Evolutionary conservation across 441 rosid genomes (phyloP), one percentile per base, ranked within the genome.

Genomic region (Erodium trifolium): DNA sequence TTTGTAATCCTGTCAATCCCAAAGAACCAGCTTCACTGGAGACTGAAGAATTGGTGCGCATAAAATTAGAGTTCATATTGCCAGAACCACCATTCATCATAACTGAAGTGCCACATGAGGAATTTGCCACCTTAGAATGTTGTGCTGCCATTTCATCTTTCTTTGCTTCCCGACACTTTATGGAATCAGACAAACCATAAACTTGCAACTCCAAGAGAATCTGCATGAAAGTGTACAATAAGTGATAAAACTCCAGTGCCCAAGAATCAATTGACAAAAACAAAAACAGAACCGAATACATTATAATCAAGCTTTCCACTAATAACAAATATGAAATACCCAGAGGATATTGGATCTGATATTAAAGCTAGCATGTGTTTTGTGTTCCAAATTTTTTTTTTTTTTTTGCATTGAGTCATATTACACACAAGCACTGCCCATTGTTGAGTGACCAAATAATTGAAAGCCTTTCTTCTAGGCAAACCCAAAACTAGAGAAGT

Each of bases 1-100:
- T 88, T 78, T 88, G 94, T 79, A 88, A 79, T 76, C 91, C 94
- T 49, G 90, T 80, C 79, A 88, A 67, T 72, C 94, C 94, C 78
- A 88, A 76, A 72, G 84, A 85, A 71, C 94, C 94, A 69, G 84
- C 86, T 81, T 88, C 94, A 71, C 85, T 85, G 14, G 87, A 78
- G 63, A 77, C 75, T 74, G 75, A 80, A 65, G 79, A 78, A 73
- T 47, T 73, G 70, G 79, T 77, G 17, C 78, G 78, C 19, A 73
- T 67, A 74, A 76, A 80, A 72, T 75, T 78, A 71, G 80, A 83
- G 39, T 72, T 76, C 68, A 78, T 66, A 81, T 80, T 78, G 75
- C 87, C 79, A 68, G 68, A 47, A 53, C 72, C 70, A 71, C 88
- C 89, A 76, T 87, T 85, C 71, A 75, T 77, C 75, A 72, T 71